These are phyloP conservation scores for Spergularia azorica DNA, from an alignment of 179 eudicot genomes.

Conservation along the genomic window DNA sequence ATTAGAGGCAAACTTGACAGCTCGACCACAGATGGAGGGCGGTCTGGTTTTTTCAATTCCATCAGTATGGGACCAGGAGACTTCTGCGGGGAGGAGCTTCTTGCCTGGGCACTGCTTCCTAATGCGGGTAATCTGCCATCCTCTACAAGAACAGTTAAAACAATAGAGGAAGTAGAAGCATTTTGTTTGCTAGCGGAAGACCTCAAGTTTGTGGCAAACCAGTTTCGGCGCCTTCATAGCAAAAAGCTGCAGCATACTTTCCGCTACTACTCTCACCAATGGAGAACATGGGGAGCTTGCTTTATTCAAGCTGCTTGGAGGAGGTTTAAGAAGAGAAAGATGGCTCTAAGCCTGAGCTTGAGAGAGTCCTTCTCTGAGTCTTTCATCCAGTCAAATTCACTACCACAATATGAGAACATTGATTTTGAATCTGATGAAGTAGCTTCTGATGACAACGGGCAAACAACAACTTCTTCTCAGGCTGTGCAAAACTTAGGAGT, in stretches of 20 bases:
- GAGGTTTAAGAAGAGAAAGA: constrained; percentile 52
- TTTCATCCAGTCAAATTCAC: constrained; percentile 19
- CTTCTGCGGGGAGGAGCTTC: constrained; percentile 89
- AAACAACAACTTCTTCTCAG: constrained; percentile 30
- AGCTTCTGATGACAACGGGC: constrained; percentile 15
- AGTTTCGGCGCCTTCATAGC: constrained; percentile 80
- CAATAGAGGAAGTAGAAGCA: constrained; percentile 76
- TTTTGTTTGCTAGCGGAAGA: constrained; percentile 76
- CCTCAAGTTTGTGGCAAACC: constrained; percentile 76
- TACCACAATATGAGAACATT: constrained; percentile 21
- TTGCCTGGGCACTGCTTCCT: constrained; percentile 75
- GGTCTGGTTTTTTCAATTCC: constrained; percentile 76
- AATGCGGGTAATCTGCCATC: constrained; percentile 55
- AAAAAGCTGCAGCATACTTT: constrained; percentile 80
- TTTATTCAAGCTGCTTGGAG: constrained; percentile 85
- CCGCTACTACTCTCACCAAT: constrained; percentile 72
- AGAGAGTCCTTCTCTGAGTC: constrained; percentile 48
- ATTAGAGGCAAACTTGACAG: constrained; percentile 73
- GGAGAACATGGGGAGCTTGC: constrained; percentile 88
- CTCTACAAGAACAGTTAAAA: constrained; percentile 75
- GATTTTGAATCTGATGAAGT: constrained; percentile 23
- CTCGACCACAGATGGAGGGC: constrained; percentile 80
- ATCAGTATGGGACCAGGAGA: constrained; percentile 67
- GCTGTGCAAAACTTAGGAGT: constrained; percentile 37
- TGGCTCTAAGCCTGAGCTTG: constrained; percentile 40